Base-by-base conservation (phyloP, 1,284 basidiomycete genomes). In the Apiotrichum domesticum region DNA sequence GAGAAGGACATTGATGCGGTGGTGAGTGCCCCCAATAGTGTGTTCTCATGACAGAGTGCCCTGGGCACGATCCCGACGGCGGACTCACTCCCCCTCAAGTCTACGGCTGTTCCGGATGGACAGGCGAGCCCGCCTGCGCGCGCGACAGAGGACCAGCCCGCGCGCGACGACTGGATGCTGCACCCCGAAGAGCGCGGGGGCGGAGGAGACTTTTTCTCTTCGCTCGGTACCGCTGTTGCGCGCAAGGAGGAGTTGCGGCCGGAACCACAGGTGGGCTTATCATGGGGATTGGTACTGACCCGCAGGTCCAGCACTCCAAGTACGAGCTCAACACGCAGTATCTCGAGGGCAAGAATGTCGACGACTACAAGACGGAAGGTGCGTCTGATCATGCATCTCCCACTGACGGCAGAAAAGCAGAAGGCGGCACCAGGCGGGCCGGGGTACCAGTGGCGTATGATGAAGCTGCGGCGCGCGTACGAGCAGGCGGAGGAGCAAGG, bases 381-480 rank as follows among this genome's bases (percentile, higher is more conserved):
- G 72, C 37, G 69, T 61, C 1, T 39, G 33, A 37, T 33, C 37
- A 1, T 35, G 21, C 35, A 13, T 35, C 7, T 35, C 7, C 4
- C 13, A 46, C 54, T 61, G 41, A 61, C 7, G 8, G 10, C 55
- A 57, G 52, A 68, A 69, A 69, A 62, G 84, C 84, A 76, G 68
- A 70, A 75, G 33, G 68, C 79, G 49, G 84, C 81, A 1, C 88
- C 90, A 0, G 93, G 94, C 2, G 91, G 90, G 0, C 88, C 93
- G 2, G 95, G 95, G 9, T 90, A 90, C 14, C 86, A 87, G 69
- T 98, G 95, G 95, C 85, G 95, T 29, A 97, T 98, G 94, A 93
- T 91, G 86, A 93, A 94, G 71, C 83, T 98, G 1, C 84, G 87
- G 40, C 82, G 90, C 11, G 86, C 92, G 1, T 92, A 89, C 71